Conservation (phyloP, 768 basidiomycete species). For the Lyophyllum shimeji region DNA sequence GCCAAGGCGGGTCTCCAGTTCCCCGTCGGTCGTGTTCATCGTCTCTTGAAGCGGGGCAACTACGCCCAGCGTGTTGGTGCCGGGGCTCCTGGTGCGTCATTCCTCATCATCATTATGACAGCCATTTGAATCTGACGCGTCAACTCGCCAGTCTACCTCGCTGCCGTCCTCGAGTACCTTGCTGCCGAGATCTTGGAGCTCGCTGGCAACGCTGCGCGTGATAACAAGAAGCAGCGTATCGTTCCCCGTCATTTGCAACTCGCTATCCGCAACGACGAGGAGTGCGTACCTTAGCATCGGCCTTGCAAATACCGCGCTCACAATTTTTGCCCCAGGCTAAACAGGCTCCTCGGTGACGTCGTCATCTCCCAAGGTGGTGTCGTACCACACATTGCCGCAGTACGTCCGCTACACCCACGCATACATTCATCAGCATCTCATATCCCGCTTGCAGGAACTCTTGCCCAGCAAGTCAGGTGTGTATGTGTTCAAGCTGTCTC, state of each 20-base stretch:
- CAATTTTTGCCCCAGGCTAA: slow-evolving; percentile 45
- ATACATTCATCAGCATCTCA: neutral
- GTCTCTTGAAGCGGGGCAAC: slow-evolving; percentile 83
- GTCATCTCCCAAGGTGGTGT: slow-evolving; percentile 97
- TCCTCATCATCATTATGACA: neutral
- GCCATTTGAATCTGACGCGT: neutral
- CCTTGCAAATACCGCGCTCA: neutral
- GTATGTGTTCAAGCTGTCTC: neutral
- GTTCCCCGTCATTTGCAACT: slow-evolving; percentile 94
- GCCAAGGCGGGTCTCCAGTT: slow-evolving; percentile 79
- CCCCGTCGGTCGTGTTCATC: slow-evolving; percentile 93
- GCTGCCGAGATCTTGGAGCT: slow-evolving; percentile 93
- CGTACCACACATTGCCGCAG: slow-evolving; percentile 71
- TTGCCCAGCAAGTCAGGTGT: slow-evolving; percentile 41
- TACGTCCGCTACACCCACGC: slow-evolving; percentile 20
- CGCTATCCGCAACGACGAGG: slow-evolving; percentile 93
- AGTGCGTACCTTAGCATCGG: slow-evolving; percentile 40
- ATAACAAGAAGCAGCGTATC: slow-evolving; percentile 95
- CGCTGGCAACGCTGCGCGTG: slow-evolving; percentile 86
- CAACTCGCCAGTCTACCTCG: slow-evolving; percentile 70
- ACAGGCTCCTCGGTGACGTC: slow-evolving; percentile 73
- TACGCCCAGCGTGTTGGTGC: slow-evolving; percentile 86
- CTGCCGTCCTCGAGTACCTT: slow-evolving; percentile 90
- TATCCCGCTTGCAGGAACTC: slow-evolving; percentile 31
- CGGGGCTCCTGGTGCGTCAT: slow-evolving; percentile 72